A percentile compares a stretch with the other conserved stretches of the same genome.
phyloP scores from a whole-genome alignment of 169 alveolate species.

The Plasmodium malariae region DNA sequence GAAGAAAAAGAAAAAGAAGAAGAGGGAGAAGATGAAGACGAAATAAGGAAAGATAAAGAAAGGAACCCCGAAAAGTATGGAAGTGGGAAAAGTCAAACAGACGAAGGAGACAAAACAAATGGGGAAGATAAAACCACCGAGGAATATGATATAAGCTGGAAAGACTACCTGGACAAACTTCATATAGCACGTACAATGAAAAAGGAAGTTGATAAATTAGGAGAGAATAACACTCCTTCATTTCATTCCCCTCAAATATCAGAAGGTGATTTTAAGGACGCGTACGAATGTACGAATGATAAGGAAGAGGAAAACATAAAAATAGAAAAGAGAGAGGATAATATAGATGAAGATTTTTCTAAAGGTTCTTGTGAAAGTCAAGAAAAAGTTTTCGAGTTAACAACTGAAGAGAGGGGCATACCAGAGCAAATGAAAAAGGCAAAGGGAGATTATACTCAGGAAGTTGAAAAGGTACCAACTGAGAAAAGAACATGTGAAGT shows the following conservation, averaged over 20 bases:
- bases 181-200: no score
- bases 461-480: neutral
- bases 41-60: neutral
- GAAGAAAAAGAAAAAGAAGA: neutral
- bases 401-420: neutral
- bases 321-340: slow-evolving; percentile 37
- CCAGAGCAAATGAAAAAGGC: neutral
- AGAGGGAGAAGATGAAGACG: slow-evolving; percentile 5
- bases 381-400: neutral
- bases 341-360: neutral
- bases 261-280: slow-evolving; percentile 25
- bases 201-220: neutral
- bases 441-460: neutral
- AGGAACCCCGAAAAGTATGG: slow-evolving; percentile 1
- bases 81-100: neutral
- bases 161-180: no score
- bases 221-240: neutral
- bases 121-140: neutral
- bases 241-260: neutral
- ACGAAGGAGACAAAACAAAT: neutral
- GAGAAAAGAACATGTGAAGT: neutral
- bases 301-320: neutral
- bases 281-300: slow-evolving; percentile 5
- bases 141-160: no score
- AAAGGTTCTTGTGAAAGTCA: neutral